Conservation (phyloP, 495 filamentous ascomycete genomes). For the Durotheca rogersii region DNA sequence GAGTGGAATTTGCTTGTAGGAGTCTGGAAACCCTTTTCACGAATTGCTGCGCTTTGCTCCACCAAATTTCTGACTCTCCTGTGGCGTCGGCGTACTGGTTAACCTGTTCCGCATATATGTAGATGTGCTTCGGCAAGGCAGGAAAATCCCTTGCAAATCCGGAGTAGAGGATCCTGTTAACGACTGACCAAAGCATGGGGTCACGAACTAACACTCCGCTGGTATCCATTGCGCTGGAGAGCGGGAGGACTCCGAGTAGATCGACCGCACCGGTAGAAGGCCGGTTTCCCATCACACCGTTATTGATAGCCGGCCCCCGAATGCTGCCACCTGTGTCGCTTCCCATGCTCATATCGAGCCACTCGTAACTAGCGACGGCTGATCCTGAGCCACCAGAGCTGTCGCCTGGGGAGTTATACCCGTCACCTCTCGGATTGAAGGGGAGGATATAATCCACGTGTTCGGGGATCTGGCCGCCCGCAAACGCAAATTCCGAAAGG, state of each 20-base stretch:
- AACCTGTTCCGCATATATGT: too few species aligned
- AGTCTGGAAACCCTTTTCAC: too few species aligned
- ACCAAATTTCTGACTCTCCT: too few species aligned
- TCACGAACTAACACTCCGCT: conserved; percentile 42
- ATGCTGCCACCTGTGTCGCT: conserved; percentile 52
- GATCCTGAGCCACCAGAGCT: conserved; percentile 44
- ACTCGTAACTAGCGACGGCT: conserved; percentile 45
- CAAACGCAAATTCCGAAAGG: conserved; percentile 54
- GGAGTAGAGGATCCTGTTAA: too few species aligned
- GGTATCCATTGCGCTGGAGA: conserved; percentile 51
- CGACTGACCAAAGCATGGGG: conserved; percentile 40
- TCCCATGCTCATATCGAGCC: conserved; percentile 49
- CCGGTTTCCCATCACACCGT: conserved; percentile 51
- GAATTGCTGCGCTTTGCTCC: too few species aligned
- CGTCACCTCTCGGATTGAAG: conserved; percentile 51
- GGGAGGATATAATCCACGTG: too few species aligned
- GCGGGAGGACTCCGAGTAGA: conserved; percentile 46
- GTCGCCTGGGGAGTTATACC: conserved; percentile 44
- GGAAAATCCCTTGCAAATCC: too few species aligned
- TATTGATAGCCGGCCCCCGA: conserved; percentile 47
- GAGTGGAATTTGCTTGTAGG: too few species aligned
- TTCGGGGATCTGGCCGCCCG: too few species aligned
- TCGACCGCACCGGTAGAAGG: conserved; percentile 48
- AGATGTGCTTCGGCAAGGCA: too few species aligned
- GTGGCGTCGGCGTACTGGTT: too few species aligned